Evolutionary conservation across 306 rosid genomes (phyloP).

Genomic region (Coriaria nepalensis): DNA sequence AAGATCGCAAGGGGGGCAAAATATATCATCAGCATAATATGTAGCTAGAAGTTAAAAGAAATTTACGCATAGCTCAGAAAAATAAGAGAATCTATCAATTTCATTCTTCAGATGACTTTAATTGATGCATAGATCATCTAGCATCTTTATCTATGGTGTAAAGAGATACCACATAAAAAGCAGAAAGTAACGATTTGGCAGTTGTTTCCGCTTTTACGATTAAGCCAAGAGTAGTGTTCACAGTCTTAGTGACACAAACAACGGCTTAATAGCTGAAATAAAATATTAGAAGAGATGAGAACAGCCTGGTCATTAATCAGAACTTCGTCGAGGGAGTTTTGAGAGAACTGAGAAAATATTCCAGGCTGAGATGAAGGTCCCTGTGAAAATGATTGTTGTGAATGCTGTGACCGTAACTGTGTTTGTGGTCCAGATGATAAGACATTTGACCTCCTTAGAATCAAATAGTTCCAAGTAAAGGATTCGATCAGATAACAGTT

Average conservation of each 20-base stretch:
- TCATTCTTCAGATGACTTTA: too few relatives aligned
- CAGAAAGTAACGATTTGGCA: too few relatives aligned
- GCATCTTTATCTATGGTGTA: too few relatives aligned
- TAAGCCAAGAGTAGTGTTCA: too few relatives aligned
- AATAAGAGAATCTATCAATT: too few relatives aligned
- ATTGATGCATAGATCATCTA: too few relatives aligned
- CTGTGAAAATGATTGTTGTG: constrained; percentile 83
- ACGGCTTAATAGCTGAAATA: too few relatives aligned
- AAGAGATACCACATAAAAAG: too few relatives aligned
- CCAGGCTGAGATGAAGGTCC: constrained; percentile 77
- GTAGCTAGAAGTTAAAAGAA: neutral
- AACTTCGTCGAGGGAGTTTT: constrained; percentile 58
- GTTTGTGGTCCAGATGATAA: constrained; percentile 46
- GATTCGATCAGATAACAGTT: neutral
- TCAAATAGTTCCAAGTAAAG: constrained; percentile 6
- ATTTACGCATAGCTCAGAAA: too few relatives aligned
- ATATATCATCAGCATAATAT: too few relatives aligned
- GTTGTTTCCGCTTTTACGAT: too few relatives aligned
- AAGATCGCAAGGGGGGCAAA: neutral
- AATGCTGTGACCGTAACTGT: constrained; percentile 71
- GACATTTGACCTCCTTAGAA: constrained; percentile 37
- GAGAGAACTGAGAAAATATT: constrained; percentile 70
- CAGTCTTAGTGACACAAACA: too few relatives aligned
- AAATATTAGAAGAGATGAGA: constrained; percentile 5
- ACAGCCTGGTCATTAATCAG: constrained; percentile 60